A percentile compares a stretch with the other conserved stretches of the same genome.
phyloP scores from a whole-genome alignment of 768 basidiomycete genomes.

The Tulasnella sp. region DNA sequence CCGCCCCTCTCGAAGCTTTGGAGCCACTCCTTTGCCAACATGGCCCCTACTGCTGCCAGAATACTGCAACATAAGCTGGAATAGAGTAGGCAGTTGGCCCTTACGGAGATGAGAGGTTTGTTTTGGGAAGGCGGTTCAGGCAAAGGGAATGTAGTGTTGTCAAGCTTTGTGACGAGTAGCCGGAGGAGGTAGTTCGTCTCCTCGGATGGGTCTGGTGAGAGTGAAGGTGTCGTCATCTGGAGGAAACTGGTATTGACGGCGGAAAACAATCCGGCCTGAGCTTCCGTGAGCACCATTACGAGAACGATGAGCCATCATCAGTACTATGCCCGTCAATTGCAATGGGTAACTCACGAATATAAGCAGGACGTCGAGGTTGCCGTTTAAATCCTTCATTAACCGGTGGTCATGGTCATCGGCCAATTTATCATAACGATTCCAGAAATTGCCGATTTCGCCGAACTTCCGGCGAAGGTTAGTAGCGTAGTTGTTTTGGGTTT shows the following conservation, averaged over 20 bases:
- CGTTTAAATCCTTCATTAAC: conserved; percentile 8
- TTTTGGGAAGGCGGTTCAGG: background rate
- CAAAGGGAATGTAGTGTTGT: background rate
- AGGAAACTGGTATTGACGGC: conserved; percentile 21
- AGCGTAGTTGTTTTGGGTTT: background rate
- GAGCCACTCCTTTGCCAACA: conserved; percentile 22
- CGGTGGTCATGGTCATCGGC: conserved; percentile 8
- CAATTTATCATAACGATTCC: background rate
- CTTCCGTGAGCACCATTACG: background rate
- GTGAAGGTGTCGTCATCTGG: background rate
- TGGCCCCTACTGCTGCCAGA: conserved; percentile 1
- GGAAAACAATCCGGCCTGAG: conserved; percentile 17
- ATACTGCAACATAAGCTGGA: conserved; percentile 13
- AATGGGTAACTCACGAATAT: background rate
- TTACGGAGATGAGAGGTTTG: background rate
- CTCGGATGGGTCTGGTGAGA: background rate
- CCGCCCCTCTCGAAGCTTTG: background rate
- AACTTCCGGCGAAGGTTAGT: background rate
- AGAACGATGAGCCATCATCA: background rate
- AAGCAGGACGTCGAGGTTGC: conserved; percentile 17
- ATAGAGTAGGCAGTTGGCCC: background rate
- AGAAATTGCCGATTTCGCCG: background rate
- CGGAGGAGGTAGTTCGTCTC: conserved; percentile 12
- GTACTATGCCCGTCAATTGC: background rate
- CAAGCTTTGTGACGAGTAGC: background rate